Conservation (phyloP, 2,329 filamentous ascomycete genomes). For the Aspergillus sp. region DNA sequence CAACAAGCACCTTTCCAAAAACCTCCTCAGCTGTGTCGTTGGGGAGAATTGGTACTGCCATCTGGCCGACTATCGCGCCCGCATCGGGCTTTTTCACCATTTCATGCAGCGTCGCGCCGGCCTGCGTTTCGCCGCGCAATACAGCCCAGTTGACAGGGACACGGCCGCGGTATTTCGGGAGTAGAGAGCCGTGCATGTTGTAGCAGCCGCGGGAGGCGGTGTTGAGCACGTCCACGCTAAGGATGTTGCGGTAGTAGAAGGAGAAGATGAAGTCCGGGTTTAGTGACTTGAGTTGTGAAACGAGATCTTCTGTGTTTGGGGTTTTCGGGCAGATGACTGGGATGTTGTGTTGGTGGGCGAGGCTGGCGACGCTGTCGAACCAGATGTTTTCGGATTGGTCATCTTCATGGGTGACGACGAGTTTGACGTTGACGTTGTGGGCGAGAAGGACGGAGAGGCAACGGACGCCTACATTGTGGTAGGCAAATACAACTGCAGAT, state of each 20-base stretch:
- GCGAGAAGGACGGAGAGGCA: background rate
- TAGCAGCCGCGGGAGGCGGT: background rate
- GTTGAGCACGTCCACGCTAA: background rate
- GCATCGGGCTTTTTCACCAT: background rate
- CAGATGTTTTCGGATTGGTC: background rate
- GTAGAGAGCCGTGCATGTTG: background rate
- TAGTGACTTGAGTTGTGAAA: background rate
- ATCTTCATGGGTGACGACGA: background rate
- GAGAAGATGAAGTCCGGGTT: background rate
- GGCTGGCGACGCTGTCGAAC: background rate
- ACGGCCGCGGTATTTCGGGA: background rate
- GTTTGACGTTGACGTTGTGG: background rate
- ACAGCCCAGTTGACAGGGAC: background rate
- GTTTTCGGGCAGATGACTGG: background rate
- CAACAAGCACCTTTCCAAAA: background rate
- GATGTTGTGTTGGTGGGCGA: background rate
- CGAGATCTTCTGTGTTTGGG: background rate
- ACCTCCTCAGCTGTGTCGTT: background rate
- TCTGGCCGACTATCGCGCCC: background rate
- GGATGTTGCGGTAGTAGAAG: background rate
- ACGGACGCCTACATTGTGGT: background rate
- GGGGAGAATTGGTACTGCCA: background rate
- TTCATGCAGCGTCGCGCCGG: background rate
- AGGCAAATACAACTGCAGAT: background rate
- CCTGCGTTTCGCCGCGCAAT: background rate